A percentile compares a stretch with the other conserved stretches of the same genome.
Conservation (phyloP, 2,329 filamentous ascomycete species). For the Neoscytalidium dimidiatum region DNA sequence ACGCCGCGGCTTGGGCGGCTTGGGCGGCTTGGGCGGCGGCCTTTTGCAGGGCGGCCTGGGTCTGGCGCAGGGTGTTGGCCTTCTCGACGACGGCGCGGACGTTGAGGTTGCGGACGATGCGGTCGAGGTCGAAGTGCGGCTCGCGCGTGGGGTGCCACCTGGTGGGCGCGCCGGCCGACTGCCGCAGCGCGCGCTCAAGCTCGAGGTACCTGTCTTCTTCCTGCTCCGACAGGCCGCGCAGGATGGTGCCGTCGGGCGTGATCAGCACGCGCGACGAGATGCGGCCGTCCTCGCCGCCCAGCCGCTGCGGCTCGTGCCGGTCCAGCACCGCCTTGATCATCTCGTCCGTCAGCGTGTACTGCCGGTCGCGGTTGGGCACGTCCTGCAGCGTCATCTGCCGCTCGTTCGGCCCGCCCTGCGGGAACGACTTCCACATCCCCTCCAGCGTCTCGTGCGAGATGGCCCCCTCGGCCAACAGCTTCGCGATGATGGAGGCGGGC, state of each 20-base stretch:
- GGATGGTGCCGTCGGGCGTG: slow-evolving; percentile 73
- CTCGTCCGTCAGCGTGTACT: slow-evolving; percentile 44
- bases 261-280: slow-evolving; percentile 63
- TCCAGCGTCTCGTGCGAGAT: slow-evolving; percentile 25
- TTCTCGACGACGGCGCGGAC: slow-evolving; percentile 12
- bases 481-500: slow-evolving; percentile 40
- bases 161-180: slow-evolving; percentile 29
- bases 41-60: slow-evolving; percentile 21
- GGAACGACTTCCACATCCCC: slow-evolving; percentile 16
- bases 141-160: slow-evolving; percentile 28
- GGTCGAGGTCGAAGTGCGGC: slow-evolving; percentile 11
- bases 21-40: slow-evolving; percentile 19
- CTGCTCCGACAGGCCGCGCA: slow-evolving; percentile 68
- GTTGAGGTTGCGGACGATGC: slow-evolving; percentile 13
- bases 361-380: slow-evolving; percentile 35
- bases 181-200: slow-evolving; percentile 58
- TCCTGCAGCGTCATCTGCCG: slow-evolving; percentile 30
- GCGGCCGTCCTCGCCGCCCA: slow-evolving; percentile 45
- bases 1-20: slow-evolving; percentile 19
- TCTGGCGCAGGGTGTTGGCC: slow-evolving; percentile 16
- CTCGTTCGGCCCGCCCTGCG: slow-evolving; percentile 28
- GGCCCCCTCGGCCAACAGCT: slow-evolving; percentile 41
- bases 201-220: slow-evolving; percentile 72
- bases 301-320: slow-evolving; percentile 42
- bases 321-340: slow-evolving; percentile 54